phyloP scores from a whole-genome alignment of 2,329 filamentous ascomycete species.

The Ilyonectria mors-panacis region DNA sequence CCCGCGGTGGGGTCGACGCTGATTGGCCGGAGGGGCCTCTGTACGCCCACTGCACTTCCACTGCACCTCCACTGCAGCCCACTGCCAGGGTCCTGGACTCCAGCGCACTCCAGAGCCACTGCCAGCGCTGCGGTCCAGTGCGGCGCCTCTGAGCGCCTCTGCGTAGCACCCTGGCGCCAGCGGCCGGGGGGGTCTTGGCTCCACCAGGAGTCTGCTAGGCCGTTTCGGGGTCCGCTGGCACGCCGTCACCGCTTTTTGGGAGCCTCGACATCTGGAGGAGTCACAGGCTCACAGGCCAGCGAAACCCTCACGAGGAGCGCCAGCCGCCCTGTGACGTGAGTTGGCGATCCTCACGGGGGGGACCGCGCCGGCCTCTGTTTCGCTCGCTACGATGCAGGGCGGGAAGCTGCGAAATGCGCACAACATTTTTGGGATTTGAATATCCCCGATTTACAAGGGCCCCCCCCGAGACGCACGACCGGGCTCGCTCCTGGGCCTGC shows the following conservation, averaged over 20 bases:
- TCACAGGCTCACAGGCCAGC: constrained; percentile 22
- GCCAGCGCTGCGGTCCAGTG: constrained; percentile 7
- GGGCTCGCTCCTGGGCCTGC: constrained; percentile 10
- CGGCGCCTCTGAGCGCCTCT: constrained; percentile 20
- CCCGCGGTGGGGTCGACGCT: constrained; percentile 41
- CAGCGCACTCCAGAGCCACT: constrained; percentile 5
- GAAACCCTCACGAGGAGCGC: constrained; percentile 15
- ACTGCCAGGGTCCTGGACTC: background rate
- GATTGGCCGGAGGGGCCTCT: constrained; percentile 20
- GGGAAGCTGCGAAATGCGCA: constrained; percentile 24
- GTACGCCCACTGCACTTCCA: constrained; percentile 10
- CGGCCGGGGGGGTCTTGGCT: constrained; percentile 9
- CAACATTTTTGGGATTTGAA: constrained; percentile 13
- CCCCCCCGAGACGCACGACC: background rate
- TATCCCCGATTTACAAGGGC: constrained; percentile 11
- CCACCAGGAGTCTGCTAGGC: constrained; percentile 34
- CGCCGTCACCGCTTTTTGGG: constrained; percentile 49
- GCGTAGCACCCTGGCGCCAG: constrained; percentile 16
- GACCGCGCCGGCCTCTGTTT: constrained; percentile 31
- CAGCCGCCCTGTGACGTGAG: constrained; percentile 25
- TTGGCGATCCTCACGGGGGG: constrained; percentile 25
- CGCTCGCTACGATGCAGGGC: constrained; percentile 39
- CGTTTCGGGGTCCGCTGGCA: constrained; percentile 33
- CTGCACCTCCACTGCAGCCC: constrained; percentile 11
- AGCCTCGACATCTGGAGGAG: constrained; percentile 30